phyloP scores from a whole-genome alignment of 108 stramenopile species.

The Stephanodiscus minutulus region DNA sequence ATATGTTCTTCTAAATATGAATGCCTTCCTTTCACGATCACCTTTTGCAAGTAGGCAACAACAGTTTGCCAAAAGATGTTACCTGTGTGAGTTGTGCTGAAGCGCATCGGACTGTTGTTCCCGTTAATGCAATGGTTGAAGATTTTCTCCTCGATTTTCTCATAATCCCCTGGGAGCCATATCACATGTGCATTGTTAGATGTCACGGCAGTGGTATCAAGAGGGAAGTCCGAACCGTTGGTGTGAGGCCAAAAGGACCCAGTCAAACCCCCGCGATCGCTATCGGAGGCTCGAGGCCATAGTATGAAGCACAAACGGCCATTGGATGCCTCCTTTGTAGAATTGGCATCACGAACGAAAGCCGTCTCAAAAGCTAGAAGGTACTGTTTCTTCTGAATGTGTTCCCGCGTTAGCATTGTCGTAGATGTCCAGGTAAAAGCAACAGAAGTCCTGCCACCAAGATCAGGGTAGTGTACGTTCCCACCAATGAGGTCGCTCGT shows the following conservation, averaged over 20 bases:
- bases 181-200: constrained; percentile 14
- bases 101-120: background rate
- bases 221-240: constrained; percentile 15
- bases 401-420: constrained; percentile 10
- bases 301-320: constrained; percentile 5
- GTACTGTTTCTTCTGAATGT: background rate
- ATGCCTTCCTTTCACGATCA: constrained; percentile 10
- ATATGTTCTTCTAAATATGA: background rate
- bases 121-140: background rate
- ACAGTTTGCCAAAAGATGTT: constrained; percentile 18
- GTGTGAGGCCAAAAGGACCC: background rate
- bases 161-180: constrained; percentile 24
- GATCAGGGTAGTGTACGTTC: constrained; percentile 21
- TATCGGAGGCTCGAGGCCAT: constrained; percentile 4
- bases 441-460: constrained; percentile 13
- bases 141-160: constrained; percentile 10
- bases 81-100: constrained; percentile 10
- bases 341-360: constrained; percentile 9
- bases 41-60: constrained; percentile 3
- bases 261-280: background rate
- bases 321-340: constrained; percentile 15
- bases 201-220: constrained; percentile 4
- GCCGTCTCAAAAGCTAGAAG: constrained; percentile 15
- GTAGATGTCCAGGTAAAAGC: constrained; percentile 15
- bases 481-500: constrained; percentile 17